Percentiles rank a stretch among this genome's conserved stretches.
These are phyloP conservation scores for Ophiocordyceps camponoti-floridani DNA, from an alignment of 2,329 filamentous ascomycete genomes.

Conservation along the genomic window DNA sequence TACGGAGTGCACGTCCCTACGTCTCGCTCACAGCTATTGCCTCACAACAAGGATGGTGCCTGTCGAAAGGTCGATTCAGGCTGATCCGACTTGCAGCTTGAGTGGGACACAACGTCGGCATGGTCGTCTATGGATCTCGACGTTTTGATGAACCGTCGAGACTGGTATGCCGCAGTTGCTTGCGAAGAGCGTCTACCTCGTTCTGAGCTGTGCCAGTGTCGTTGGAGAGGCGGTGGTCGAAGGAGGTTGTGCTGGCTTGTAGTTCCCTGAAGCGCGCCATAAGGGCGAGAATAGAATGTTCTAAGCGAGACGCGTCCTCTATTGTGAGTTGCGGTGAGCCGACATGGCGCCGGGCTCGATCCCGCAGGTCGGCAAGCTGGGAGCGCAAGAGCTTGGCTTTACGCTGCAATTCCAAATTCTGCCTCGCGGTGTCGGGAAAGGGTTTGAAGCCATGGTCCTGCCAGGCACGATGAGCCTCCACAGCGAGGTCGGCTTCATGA, in stretches of 20 bases:
- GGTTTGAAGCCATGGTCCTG: slow-evolving; percentile 31
- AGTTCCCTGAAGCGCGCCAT: slow-evolving; percentile 39
- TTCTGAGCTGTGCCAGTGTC: slow-evolving; percentile 49
- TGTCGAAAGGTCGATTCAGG: too few species aligned
- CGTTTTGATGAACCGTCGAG: neutral
- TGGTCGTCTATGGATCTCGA: too few species aligned
- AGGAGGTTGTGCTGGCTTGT: slow-evolving; percentile 44
- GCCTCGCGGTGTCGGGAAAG: slow-evolving; percentile 39
- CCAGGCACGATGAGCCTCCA: slow-evolving; percentile 22
- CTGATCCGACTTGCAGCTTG: too few species aligned
- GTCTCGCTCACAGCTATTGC: too few species aligned
- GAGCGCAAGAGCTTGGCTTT: slow-evolving; percentile 47
- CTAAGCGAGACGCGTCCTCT: slow-evolving; percentile 38
- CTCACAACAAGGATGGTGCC: too few species aligned
- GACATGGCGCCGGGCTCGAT: slow-evolving; percentile 15
- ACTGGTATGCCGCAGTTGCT: slow-evolving; percentile 32
- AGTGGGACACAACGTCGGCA: too few species aligned
- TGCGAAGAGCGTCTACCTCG: slow-evolving; percentile 51
- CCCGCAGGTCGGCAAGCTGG: slow-evolving; percentile 44
- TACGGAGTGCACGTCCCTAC: neutral
- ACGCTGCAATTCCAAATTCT: slow-evolving; percentile 59
- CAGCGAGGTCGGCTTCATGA: slow-evolving; percentile 24
- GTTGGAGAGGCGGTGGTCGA: slow-evolving; percentile 49
- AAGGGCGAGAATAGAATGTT: slow-evolving; percentile 39
- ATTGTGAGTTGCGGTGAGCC: slow-evolving; percentile 25